These are phyloP conservation scores for Gossypium turneri DNA, from an alignment of 345 rosid species.

Conservation along the genomic window DNA sequence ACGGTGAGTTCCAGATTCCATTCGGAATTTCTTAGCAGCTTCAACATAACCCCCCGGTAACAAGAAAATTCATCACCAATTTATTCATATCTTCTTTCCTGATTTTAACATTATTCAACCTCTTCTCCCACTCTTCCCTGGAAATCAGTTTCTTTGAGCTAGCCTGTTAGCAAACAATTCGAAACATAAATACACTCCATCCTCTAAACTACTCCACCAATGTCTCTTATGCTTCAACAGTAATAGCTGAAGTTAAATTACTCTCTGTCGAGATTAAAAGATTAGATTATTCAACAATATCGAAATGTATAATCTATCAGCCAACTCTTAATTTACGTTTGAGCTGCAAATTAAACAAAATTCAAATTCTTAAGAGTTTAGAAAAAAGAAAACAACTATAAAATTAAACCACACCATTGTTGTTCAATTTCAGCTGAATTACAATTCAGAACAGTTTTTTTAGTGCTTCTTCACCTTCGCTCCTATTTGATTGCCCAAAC, in stretches of 20 bases:
- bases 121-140: constrained; percentile 90
- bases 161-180: constrained; percentile 33
- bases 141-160: constrained; percentile 63
- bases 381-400: too few relatives aligned
- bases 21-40: constrained; percentile 81
- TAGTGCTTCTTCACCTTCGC: constrained; percentile 34
- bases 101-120: constrained; percentile 70
- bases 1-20: constrained; percentile 95
- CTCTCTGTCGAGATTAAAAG: neutral
- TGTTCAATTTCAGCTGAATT: constrained; percentile 48
- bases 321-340: neutral
- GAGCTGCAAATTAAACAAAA: neutral
- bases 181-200: neutral
- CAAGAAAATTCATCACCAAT: constrained; percentile 74
- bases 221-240: neutral
- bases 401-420: constrained; percentile 6
- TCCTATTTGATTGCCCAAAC: constrained; percentile 27
- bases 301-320: too few relatives aligned
- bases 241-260: neutral
- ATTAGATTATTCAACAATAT: too few relatives aligned
- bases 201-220: neutral
- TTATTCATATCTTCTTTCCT: constrained; percentile 62
- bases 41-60: constrained; percentile 96
- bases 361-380: neutral
- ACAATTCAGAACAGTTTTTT: constrained; percentile 56